phyloP scores from a whole-genome alignment of 2,329 filamentous ascomycete species.

The Pezicula neosporulosa region DNA sequence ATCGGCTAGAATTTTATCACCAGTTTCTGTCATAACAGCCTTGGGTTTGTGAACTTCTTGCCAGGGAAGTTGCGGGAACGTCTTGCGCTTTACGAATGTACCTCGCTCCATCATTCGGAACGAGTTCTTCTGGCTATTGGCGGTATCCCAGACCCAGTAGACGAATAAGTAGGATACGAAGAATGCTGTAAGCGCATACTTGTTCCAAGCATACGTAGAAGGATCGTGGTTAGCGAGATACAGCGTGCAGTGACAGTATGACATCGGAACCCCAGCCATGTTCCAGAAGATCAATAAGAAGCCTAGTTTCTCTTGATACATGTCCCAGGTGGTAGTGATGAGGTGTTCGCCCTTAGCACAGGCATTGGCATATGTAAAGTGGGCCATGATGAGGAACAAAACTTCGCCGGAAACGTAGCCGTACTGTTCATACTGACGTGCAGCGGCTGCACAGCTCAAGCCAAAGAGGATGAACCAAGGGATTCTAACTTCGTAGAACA shows the following conservation, averaged over 20 bases:
- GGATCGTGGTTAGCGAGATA: conserved; percentile 81
- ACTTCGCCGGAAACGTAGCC: conserved; percentile 84
- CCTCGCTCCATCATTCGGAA: conserved; percentile 80
- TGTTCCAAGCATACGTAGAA: conserved; percentile 73
- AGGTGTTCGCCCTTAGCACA: conserved; percentile 90
- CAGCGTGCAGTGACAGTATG: conserved; percentile 90
- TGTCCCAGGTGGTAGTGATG: conserved; percentile 87
- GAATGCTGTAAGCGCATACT: conserved; percentile 59
- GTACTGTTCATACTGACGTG: conserved; percentile 79
- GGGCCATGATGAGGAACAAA: conserved; percentile 79
- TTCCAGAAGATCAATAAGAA: conserved; percentile 99
- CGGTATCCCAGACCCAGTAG: conserved; percentile 91
- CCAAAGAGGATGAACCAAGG: conserved; percentile 91
- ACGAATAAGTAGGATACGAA: conserved; percentile 73
- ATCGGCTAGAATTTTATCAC: conserved; percentile 75
- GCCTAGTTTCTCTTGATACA: conserved; percentile 96
- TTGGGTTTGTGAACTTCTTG: conserved; percentile 77
- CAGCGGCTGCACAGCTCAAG: conserved; percentile 70
- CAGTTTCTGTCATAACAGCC: conserved; percentile 68
- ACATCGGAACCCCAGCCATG: conserved; percentile 83
- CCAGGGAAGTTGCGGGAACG: conserved; percentile 91
- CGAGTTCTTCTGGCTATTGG: conserved; percentile 90
- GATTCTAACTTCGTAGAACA: conserved; percentile 92
- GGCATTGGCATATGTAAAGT: conserved; percentile 89
- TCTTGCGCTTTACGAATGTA: conserved; percentile 64